Base-by-base conservation (phyloP, 331 rosid genomes). In the Phaseolus coccineus region DNA sequence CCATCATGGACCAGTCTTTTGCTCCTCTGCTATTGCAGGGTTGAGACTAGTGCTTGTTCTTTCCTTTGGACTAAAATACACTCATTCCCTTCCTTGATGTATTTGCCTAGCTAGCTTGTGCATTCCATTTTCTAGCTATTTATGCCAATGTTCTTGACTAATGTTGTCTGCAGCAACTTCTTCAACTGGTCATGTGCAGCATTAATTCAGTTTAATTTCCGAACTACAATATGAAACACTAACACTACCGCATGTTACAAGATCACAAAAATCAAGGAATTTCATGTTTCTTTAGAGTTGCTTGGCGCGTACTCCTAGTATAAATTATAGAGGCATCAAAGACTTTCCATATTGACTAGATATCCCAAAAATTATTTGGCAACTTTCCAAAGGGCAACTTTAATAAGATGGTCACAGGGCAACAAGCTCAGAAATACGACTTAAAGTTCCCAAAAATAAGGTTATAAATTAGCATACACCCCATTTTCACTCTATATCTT, bases 261-360 rank as follows among this genome's bases (percentile, higher is more conserved):
- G 79, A 63, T 47, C 68, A 39, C 67, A 80, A 13, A 71, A 71
- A 44, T 63, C 68, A 33, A 63, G 58, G 35, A 37, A 72, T 27
- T 71, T 72, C 35, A 27, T 51, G 73, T 63, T 62, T 80, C 73
- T 62, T 27, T 39, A 16, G 24, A 35, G 22, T 73, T 72, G 42
- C 76, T 69, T 73, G 16, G 55, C 75, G 53, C 75, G 51, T 51
- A 27, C 79, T 71, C 79, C 83, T 25, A 79, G 57, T 51, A 24
- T 31, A 13, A 39, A 13, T 37, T 50, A 51, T 71, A 63, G 71
- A 65, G 2, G 61, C 19, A 48, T 61, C 25, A 2, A 71, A 48
- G 78, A 63, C 56, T 71, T 80, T 51, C 4, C 47, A 27, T 27
- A 52, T 79, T 22, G 35, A 22, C 51, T 70, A 35, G 33, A 35